Evolutionary conservation across 2,329 filamentous ascomycete species (phyloP), one percentile per base, ranked within the genome.

Genomic region (Fusarium kyushuense): DNA sequence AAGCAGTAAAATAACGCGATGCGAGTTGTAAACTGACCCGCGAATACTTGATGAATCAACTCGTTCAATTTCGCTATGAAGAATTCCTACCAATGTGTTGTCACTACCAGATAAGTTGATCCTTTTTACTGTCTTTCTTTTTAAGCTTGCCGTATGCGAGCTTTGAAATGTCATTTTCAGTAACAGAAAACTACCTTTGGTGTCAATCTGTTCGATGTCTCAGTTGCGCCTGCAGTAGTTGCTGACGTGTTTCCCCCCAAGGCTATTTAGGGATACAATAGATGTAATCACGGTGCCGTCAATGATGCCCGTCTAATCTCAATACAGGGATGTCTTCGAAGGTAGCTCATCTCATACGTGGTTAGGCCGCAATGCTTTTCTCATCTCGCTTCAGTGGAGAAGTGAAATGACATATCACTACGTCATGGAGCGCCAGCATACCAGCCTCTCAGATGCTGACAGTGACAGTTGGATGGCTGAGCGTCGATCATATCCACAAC

Each of bases 361-460:
- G 32, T 12, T 17, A 10, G 21, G 13, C 47, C 33, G 21, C 14
- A 11, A 58, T 30, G 32, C 17, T 29, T 1, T 5, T n/a, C 19
- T 17, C 16, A 16, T 17, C 21, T 41, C 33, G 33, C 29, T 49
- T 17, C 4, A 17, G 29, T 7, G 23, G 41, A 21, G 23, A 29
- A 35, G 41, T 23, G n/a, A 30, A 16, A 35, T 51, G 33, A 35
- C 47, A 27, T 8, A 35, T 32, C 8, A 3, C 8, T 61, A 61
- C 58, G 58, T 63, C 59, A 63, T 63, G n/a, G 35, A 33, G 17
- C 30, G 19, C 21, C 30, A 53, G 25, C 47, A 33, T 19, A 19
- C 27, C 23, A 60, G 41, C 47, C 47, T 19, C 47, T 51, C 21
- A 51, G 33, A 9, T 12, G 14, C 32, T 27, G 33, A 9, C 47